Evolutionary conservation across 139 green algal species (phyloP).

Genomic region (Chara braunii): DNA sequence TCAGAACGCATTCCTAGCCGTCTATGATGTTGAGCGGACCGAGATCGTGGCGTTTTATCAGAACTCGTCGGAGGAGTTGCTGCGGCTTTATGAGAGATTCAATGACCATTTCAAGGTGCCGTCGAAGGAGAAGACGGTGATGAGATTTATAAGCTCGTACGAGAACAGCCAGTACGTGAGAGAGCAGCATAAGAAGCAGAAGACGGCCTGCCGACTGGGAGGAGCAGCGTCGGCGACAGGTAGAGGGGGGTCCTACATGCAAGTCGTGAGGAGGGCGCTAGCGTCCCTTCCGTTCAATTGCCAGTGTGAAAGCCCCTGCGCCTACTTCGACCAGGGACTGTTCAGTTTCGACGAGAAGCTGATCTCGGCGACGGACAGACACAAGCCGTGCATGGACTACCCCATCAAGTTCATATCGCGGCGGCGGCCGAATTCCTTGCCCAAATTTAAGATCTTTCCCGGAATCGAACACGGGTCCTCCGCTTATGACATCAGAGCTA

Average conservation of each 20-base stretch:
- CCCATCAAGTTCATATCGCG: conserved; percentile 47
- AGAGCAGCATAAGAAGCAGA: conserved; percentile 41
- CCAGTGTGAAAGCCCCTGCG: conserved; percentile 33
- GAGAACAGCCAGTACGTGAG: conserved; percentile 23
- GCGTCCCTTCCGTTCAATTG: conserved; percentile 32
- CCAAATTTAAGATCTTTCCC: conserved; percentile 41
- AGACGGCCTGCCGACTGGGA: no score
- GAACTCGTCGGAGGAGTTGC: conserved; percentile 32
- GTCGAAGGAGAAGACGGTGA: background rate
- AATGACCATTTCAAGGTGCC: conserved; percentile 28
- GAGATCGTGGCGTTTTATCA: conserved; percentile 38
- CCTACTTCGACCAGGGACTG: conserved; percentile 40
- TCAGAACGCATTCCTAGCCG: conserved; percentile 33
- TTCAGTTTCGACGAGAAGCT: conserved; percentile 50
- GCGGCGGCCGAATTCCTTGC: conserved; percentile 26
- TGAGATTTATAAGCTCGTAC: conserved; percentile 18
- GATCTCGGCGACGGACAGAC: conserved; percentile 32
- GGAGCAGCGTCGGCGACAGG: background rate
- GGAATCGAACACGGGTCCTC: conserved; percentile 8
- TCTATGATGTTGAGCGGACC: conserved; percentile 42
- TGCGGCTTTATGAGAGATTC: conserved; percentile 23
- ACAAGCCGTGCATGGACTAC: conserved; percentile 45
- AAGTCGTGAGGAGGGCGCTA: conserved; percentile 35
- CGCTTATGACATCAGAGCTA: conserved; percentile 29
- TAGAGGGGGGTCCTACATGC: conserved; percentile 5